Conservation (phyloP, 2,329 filamentous ascomycete species). For the Thielaviopsis ethacetica region DNA sequence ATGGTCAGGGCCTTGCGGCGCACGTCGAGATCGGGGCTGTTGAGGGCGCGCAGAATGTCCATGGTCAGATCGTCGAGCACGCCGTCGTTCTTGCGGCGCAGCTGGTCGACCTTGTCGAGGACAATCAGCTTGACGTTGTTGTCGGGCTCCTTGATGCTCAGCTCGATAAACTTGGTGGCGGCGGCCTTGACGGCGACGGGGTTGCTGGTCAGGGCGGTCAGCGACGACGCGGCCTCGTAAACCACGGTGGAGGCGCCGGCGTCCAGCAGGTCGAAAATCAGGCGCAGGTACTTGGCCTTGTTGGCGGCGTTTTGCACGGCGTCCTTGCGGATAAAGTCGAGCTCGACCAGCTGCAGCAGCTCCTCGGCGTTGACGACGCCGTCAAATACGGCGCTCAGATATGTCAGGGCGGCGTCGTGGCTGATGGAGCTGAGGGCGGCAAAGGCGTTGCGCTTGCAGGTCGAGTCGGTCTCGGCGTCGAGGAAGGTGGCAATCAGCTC, state of each 20-base stretch:
- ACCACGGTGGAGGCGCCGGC: constrained; percentile 87
- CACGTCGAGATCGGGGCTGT: constrained; percentile 91
- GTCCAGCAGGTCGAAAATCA: constrained; percentile 94
- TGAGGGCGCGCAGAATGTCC: constrained; percentile 90
- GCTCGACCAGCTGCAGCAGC: constrained; percentile 76
- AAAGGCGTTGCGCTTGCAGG: constrained; percentile 96
- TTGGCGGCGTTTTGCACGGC: constrained; percentile 88
- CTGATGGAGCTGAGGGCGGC: constrained; percentile 80
- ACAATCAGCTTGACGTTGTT: constrained; percentile 99
- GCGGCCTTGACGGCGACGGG: constrained; percentile 96
- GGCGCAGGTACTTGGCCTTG: constrained; percentile 82
- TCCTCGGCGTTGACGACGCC: constrained; percentile 90
- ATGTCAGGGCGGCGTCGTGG: constrained; percentile 81
- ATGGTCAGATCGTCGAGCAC: constrained; percentile 88
- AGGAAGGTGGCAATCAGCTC: constrained; percentile 85
- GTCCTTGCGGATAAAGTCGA: constrained; percentile 97
- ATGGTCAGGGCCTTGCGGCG: constrained; percentile 79
- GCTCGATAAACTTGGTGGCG: constrained; percentile 87
- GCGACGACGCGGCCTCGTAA: constrained; percentile 89
- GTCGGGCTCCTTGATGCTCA: constrained; percentile 93
- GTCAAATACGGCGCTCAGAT: constrained; percentile 79
- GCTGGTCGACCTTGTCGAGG: constrained; percentile 76
- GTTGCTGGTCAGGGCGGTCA: constrained; percentile 88
- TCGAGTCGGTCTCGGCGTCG: constrained; percentile 77
- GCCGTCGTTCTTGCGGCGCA: constrained; percentile 76